Evolutionary conservation across 2,329 filamentous ascomycete species (phyloP), one percentile per base, ranked within the genome.

Genomic region (Passalora sequoiae): DNA sequence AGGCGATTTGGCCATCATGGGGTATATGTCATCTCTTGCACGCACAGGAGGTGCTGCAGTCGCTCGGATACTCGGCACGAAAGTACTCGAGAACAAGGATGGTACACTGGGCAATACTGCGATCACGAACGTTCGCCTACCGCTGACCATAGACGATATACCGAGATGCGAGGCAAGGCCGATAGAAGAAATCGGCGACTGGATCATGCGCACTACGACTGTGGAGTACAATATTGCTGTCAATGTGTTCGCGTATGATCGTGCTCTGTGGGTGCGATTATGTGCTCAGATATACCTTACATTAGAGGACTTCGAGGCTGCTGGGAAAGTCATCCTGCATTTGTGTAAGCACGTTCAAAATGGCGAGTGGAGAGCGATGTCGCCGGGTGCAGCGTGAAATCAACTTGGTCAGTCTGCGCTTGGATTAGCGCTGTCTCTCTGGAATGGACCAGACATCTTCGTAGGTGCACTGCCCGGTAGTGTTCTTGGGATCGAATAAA

Each of bases 271-370:
- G 84, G 71, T 74, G 0, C 71, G 89, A 36, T 58, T 94, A 32
- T 88, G 84, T 60, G 86, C 78, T 7, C 88, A 94, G 71, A 76
- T 91, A 0, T 96, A 89, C 60, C 66, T 95, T 15, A 86, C 86
- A 21, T 61, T 82, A 51, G 72, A 72, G 8, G 88, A 95, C 64
- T 94, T 91, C 59, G 77, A 83, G 62, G 15, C 25, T 38, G 47
- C 44, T 30, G 47, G 47, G 4, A 21, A 13, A 16, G 28, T 38
- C 21, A 12, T 38, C 21, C 36, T 27, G 7, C n/a, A 24, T 9
- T n/a, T 38, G 12, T 38, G 36, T 27, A 12, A 16, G 36, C 13
- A 13, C 6, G 36, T 13, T 4, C 20, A 38, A 15, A 38, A 17
- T 16, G 36, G 36, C 13, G 36, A 38, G 4, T 38, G 36, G 36